phyloP scores from a whole-genome alignment of 2,329 filamentous ascomycete species.

The Alternaria gaisen region DNA sequence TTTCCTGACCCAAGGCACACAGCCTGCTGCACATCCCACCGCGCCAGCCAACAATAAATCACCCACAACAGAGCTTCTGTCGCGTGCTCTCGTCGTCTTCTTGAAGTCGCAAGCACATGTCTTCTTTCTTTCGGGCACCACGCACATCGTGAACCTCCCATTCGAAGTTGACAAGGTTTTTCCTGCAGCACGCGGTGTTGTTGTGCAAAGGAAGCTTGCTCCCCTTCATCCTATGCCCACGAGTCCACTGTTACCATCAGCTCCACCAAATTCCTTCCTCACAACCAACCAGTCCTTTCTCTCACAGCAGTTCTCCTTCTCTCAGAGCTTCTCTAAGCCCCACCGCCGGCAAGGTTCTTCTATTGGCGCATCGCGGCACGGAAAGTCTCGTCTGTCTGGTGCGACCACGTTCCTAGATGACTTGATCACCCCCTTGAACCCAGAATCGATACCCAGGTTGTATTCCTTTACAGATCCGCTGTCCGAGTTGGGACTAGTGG shows the following conservation, averaged over 20 bases:
- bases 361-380: conserved; percentile 33
- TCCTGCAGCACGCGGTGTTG: conserved; percentile 80
- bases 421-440: conserved; percentile 37
- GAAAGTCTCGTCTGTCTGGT: conserved; percentile 32
- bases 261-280: conserved; percentile 87
- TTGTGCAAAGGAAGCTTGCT: conserved; percentile 82
- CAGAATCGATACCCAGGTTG: conserved; percentile 72
- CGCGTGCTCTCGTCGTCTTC: conserved; percentile 81
- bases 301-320: conserved; percentile 67
- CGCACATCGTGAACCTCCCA: conserved; percentile 88
- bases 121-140: conserved; percentile 87
- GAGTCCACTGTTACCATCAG: conserved; percentile 58
- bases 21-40: conserved; percentile 42
- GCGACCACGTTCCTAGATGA: conserved; percentile 44
- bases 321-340: conserved; percentile 50
- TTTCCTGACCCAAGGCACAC: conserved; percentile 45
- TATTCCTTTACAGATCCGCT: conserved; percentile 88
- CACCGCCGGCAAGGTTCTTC: conserved; percentile 41
- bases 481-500: conserved; percentile 83
- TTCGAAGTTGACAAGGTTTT: conserved; percentile 93
- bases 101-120: conserved; percentile 93
- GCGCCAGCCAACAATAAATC: conserved; percentile 27
- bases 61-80: conserved; percentile 36
- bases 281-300: conserved; percentile 47
- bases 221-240: conserved; percentile 52